A percentile compares a stretch with the other conserved stretches of the same genome.
phyloP scores from a whole-genome alignment of 345 rosid genomes.

The Brassica nigra region DNA sequence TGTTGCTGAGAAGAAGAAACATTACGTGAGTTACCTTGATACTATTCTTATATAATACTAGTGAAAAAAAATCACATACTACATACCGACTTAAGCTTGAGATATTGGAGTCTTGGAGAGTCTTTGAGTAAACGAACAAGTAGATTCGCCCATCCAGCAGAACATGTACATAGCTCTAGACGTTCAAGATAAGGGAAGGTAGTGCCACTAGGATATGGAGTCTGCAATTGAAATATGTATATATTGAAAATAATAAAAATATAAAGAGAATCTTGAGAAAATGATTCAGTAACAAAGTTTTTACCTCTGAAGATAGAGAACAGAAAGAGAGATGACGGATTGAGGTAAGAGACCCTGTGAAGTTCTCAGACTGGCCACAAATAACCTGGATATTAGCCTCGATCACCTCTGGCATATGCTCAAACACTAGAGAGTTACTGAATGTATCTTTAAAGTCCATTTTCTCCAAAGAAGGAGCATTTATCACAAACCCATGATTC shows the following conservation, averaged over 20 bases:
- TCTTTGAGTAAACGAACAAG: not conserved
- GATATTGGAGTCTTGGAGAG: not conserved
- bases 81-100: not conserved
- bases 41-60: too few species aligned
- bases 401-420: too few species aligned
- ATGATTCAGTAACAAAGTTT: not conserved
- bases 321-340: not conserved
- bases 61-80: too few species aligned
- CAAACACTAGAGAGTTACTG: too few species aligned
- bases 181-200: not conserved
- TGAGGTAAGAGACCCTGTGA: too few species aligned
- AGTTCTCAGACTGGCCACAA: too few species aligned
- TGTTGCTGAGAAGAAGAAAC: conserved; percentile 8
- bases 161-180: not conserved
- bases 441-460: too few species aligned
- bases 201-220: not conserved
- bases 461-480: too few species aligned
- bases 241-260: too few species aligned
- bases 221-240: not conserved
- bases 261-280: not conserved
- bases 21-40: not conserved
- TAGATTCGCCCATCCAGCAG: not conserved
- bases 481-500: too few species aligned
- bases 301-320: not conserved
- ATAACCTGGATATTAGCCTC: too few species aligned